A percentile compares a stretch with the other conserved stretches of the same genome.
These are phyloP conservation scores for Panellus pusillus DNA, from an alignment of 768 basidiomycete genomes.

Conservation along the genomic window DNA sequence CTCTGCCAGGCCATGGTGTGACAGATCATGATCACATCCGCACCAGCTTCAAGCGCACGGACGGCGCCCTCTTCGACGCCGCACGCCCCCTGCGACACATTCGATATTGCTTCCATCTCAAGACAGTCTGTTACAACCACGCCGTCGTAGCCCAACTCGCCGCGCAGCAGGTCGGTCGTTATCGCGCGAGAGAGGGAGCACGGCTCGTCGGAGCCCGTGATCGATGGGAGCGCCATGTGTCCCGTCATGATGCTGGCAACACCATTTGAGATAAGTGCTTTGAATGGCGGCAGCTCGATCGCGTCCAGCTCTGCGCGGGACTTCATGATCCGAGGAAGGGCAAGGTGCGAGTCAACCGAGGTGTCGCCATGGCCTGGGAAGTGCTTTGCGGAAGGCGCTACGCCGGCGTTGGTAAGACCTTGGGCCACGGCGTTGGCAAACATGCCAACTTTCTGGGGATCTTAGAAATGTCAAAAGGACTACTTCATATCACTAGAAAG, in stretches of 20 bases:
- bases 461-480: slow-evolving; percentile 30
- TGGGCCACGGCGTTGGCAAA: slow-evolving; percentile 48
- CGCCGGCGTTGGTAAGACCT: slow-evolving; percentile 47
- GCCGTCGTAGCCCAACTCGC: slow-evolving; percentile 51
- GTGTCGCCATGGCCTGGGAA: slow-evolving; percentile 79
- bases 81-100: slow-evolving; percentile 41
- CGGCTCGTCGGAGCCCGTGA: slow-evolving; percentile 56
- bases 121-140: slow-evolving; percentile 74
- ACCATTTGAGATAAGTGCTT: slow-evolving; percentile 37
- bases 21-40: slow-evolving; percentile 76
- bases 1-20: slow-evolving; percentile 57
- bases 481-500: neutral
- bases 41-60: slow-evolving; percentile 57
- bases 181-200: slow-evolving; percentile 57
- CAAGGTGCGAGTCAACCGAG: slow-evolving; percentile 68
- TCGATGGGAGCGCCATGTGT: slow-evolving; percentile 66
- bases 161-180: slow-evolving; percentile 53
- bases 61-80: slow-evolving; percentile 58
- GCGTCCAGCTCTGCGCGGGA: slow-evolving; percentile 37
- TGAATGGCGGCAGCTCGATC: slow-evolving; percentile 63
- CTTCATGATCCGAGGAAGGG: slow-evolving; percentile 61
- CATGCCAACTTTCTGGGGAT: slow-evolving; percentile 50
- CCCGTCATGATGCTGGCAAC: slow-evolving; percentile 70
- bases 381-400: slow-evolving; percentile 68
- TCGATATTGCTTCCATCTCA: slow-evolving; percentile 73